phyloP scores from a whole-genome alignment of 441 rosid genomes.

The Pelargonium myrrhifolium region DNA sequence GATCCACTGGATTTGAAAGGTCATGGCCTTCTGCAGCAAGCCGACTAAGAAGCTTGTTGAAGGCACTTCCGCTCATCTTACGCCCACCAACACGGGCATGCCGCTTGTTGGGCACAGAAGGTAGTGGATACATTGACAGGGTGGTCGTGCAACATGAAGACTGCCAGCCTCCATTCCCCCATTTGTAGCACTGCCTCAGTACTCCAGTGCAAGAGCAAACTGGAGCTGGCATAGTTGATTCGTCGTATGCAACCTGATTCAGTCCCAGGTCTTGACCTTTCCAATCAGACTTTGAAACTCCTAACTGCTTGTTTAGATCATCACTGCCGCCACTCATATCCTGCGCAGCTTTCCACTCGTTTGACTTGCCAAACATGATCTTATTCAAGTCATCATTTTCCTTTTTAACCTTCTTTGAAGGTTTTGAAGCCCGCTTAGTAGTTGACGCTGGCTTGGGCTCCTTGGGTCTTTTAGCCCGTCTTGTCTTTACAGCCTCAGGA shows the following conservation, averaged over 20 bases:
- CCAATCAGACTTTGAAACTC: conserved; percentile 61
- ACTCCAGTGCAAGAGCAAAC: conserved; percentile 89
- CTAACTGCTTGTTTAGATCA: conserved; percentile 39
- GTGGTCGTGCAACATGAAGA: conserved; percentile 95
- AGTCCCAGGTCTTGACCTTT: conserved; percentile 74
- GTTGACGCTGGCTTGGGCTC: conserved; percentile 43
- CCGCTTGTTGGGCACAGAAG: conserved; percentile 76
- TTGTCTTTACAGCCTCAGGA: conserved; percentile 51
- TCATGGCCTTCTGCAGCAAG: conserved; percentile 89
- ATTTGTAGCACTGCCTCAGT: conserved; percentile 86
- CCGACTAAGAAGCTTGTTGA: conserved; percentile 83
- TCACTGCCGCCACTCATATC: conserved; percentile 41
- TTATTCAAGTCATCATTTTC: conserved; percentile 63
- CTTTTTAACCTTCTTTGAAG: conserved; percentile 58
- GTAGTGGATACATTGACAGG: conserved; percentile 76
- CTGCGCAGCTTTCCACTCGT: conserved; percentile 45
- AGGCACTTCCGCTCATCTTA: conserved; percentile 96
- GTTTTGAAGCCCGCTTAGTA: conserved; percentile 58
- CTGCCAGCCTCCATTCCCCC: conserved; percentile 99
- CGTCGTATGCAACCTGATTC: conserved; percentile 81
- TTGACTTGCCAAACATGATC: conserved; percentile 47
- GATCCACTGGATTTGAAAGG: conserved; percentile 77
- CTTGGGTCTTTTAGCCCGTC: conserved; percentile 61
- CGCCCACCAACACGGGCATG: conserved; percentile 94
- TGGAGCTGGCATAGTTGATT: conserved; percentile 81